phyloP scores from a whole-genome alignment of 1,284 basidiomycete genomes.

The Thelephora terrestris region DNA sequence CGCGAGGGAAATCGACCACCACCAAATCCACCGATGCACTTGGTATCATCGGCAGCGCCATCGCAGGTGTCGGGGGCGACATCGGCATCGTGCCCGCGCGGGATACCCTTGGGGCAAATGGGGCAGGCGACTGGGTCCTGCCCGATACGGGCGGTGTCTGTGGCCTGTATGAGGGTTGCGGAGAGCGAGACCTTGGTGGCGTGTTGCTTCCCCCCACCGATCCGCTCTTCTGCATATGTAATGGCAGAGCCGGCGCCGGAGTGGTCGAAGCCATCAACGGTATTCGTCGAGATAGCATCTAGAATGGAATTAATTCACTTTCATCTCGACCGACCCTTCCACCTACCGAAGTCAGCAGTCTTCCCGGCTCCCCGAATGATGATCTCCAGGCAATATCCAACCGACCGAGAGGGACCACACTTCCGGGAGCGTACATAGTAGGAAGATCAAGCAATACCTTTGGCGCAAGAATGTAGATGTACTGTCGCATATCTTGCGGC shows the following conservation, averaged over 20 bases:
- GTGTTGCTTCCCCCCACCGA: slow-evolving; percentile 21
- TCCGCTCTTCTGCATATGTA: slow-evolving; percentile 52
- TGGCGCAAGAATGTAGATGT: slow-evolving; percentile 71
- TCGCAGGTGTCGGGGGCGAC: slow-evolving; percentile 15
- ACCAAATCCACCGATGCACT: slow-evolving; percentile 40
- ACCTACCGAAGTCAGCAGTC: slow-evolving; percentile 64
- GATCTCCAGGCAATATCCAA: slow-evolving; percentile 79
- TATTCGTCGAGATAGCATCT: slow-evolving; percentile 67
- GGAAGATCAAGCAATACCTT: slow-evolving; percentile 37
- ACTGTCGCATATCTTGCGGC: slow-evolving; percentile 75
- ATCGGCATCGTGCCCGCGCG: slow-evolving; percentile 30
- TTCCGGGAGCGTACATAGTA: slow-evolving; percentile 47
- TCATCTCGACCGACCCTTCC: neutral
- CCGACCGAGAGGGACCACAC: slow-evolving; percentile 65
- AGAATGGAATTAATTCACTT: neutral
- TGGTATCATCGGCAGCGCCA: slow-evolving; percentile 9
- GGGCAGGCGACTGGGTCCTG: neutral
- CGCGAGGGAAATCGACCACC: slow-evolving; percentile 38
- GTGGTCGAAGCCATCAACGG: slow-evolving; percentile 30
- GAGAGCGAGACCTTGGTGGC: slow-evolving; percentile 42
- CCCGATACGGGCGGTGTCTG: slow-evolving; percentile 22
- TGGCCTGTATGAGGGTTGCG: slow-evolving; percentile 39
- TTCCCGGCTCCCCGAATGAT: slow-evolving; percentile 70
- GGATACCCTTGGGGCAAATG: slow-evolving; percentile 13
- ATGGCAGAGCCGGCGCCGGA: slow-evolving; percentile 57